These are phyloP conservation scores for Isoetes taiwanensis DNA, from an alignment of 75 land plant species.

Conservation along the genomic window DNA sequence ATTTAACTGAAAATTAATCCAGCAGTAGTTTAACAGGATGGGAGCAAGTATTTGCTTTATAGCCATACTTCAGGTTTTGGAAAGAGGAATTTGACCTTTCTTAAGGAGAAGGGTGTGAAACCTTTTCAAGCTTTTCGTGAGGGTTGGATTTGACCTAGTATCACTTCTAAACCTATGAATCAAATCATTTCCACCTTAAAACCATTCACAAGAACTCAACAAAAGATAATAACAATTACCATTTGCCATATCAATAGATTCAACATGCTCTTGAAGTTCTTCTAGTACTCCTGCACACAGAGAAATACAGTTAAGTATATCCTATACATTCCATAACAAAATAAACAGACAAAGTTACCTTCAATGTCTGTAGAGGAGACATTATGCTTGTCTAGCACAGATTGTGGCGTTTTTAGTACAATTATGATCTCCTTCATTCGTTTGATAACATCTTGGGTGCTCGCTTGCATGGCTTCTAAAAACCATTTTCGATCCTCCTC, in stretches of 20 bases:
- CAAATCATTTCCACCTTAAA: not conserved
- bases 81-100: too few relatives aligned
- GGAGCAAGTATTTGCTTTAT: too few relatives aligned
- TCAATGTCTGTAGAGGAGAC: slow-evolving; percentile 68
- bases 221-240: slow-evolving; percentile 29
- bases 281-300: slow-evolving; percentile 68
- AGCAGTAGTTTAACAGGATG: too few relatives aligned
- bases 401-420: slow-evolving; percentile 71
- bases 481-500: slow-evolving; percentile 96
- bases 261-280: slow-evolving; percentile 95
- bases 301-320: not conserved
- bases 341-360: slow-evolving; percentile 29
- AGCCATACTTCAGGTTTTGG: too few relatives aligned
- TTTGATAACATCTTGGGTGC: slow-evolving; percentile 70
- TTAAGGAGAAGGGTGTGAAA: too few relatives aligned
- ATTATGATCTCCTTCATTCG: slow-evolving; percentile 92
- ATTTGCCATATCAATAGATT: slow-evolving; percentile 98
- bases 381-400: slow-evolving; percentile 70
- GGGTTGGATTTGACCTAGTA: too few relatives aligned
- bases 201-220: not conserved
- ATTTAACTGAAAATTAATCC: too few relatives aligned
- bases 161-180: too few relatives aligned
- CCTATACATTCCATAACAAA: not conserved
- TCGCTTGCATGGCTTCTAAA: slow-evolving; percentile 89
- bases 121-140: too few relatives aligned